Conservation (phyloP, 176 grass and related monocot species). For the Paspalum vaginatum region DNA sequence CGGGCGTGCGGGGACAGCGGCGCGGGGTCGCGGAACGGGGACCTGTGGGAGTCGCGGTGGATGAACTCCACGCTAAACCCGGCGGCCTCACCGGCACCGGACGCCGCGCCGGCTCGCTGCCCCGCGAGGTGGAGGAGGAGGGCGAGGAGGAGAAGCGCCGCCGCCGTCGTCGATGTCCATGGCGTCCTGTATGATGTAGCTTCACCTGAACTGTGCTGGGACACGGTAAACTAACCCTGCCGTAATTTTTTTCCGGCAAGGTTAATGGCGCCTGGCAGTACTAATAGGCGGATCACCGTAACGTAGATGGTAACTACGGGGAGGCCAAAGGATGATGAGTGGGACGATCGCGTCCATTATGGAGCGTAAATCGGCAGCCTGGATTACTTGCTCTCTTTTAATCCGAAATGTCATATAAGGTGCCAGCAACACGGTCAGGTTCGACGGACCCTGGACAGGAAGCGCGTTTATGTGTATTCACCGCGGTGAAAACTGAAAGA, state of each 20-base stretch:
- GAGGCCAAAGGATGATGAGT: neutral
- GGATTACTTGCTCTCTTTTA: neutral
- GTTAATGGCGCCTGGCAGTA: neutral
- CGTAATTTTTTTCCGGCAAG: neutral
- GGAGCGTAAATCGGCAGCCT: neutral
- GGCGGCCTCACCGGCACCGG: neutral
- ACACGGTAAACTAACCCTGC: neutral
- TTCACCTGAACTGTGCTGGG: neutral
- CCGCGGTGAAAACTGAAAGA: neutral
- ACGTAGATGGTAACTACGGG: constrained; percentile 28
- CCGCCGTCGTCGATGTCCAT: constrained; percentile 26
- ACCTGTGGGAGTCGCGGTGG: constrained; percentile 58
- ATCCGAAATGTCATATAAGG: neutral
- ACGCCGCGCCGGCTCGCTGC: neutral
- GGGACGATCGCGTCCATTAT: neutral
- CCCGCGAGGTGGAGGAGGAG: constrained; percentile 11
- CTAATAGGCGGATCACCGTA: constrained; percentile 17
- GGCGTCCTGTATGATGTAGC: neutral
- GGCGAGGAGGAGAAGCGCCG: constrained; percentile 6
- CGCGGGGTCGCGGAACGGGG: constrained; percentile 56
- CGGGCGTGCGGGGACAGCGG: constrained; percentile 32
- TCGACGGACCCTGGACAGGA: neutral
- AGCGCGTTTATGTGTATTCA: neutral
- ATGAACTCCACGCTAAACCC: constrained; percentile 70
- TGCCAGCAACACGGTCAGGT: neutral